These are phyloP conservation scores for Cryptosporidium felis DNA, from an alignment of 169 alveolate species.

Conservation along the genomic window DNA sequence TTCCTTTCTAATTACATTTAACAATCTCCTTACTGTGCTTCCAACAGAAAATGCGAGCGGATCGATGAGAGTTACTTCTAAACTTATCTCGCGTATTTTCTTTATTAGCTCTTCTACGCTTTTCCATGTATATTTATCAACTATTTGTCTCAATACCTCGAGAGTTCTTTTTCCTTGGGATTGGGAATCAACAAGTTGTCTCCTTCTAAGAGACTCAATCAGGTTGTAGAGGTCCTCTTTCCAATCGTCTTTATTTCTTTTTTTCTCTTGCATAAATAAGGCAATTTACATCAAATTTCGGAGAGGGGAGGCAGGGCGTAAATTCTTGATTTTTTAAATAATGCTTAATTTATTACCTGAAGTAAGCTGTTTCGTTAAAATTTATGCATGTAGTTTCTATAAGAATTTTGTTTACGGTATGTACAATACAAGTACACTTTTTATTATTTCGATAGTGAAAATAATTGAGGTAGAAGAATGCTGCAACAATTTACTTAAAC, in stretches of 20 bases:
- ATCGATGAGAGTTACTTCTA: constrained; percentile 32
- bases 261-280: constrained; percentile 34
- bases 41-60: constrained; percentile 53
- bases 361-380: constrained; percentile 19
- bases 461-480: neutral
- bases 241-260: constrained; percentile 50
- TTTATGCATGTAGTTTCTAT: constrained; percentile 31
- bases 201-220: constrained; percentile 19
- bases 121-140: constrained; percentile 54
- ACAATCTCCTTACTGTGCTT: constrained; percentile 22
- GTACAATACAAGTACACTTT: neutral
- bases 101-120: constrained; percentile 7
- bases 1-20: constrained; percentile 53
- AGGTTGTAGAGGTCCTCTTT: constrained; percentile 40
- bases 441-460: constrained; percentile 13
- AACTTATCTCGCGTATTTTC: constrained; percentile 9
- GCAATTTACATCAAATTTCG: neutral
- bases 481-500: neutral
- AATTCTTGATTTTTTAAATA: neutral
- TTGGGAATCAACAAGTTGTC: constrained; percentile 48
- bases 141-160: constrained; percentile 62
- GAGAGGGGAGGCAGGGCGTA: neutral
- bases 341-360: constrained; percentile 14
- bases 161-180: constrained; percentile 38
- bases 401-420: neutral